Evolutionary conservation across 768 basidiomycete genomes (phyloP).

Genomic region (Tulasnella sp.): DNA sequence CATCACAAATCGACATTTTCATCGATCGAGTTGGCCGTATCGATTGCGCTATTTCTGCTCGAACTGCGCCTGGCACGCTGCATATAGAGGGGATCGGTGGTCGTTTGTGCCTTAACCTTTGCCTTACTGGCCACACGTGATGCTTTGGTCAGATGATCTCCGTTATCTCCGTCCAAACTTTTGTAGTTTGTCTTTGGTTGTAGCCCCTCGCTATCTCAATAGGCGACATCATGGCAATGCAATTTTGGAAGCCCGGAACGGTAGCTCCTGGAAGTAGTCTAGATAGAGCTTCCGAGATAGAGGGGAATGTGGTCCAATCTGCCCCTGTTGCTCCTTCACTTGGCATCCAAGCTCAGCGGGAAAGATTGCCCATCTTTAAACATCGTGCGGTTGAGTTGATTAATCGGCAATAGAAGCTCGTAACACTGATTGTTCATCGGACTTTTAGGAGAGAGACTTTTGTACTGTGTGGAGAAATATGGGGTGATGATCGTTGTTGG

Average conservation of each 20-base stretch:
- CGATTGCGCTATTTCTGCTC: too few species aligned
- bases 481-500: constrained; percentile 82
- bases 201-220: background rate
- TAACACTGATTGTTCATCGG: background rate
- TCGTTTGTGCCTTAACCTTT: too few species aligned
- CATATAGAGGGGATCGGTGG: too few species aligned
- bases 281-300: constrained; percentile 67
- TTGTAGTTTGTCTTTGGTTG: too few species aligned
- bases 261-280: constrained; percentile 72
- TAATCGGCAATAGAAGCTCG: background rate
- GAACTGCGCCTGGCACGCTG: too few species aligned
- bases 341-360: constrained; percentile 61
- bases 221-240: constrained; percentile 25
- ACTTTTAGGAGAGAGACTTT: constrained; percentile 52
- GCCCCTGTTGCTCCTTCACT: constrained; percentile 41
- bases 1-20: too few species aligned
- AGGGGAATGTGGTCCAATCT: constrained; percentile 52
- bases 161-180: too few species aligned
- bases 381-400: constrained; percentile 45
- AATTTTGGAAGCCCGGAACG: constrained; percentile 88
- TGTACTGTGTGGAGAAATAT: constrained; percentile 73
- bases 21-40: too few species aligned
- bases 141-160: too few species aligned
- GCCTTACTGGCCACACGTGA: too few species aligned
- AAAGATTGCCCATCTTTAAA: constrained; percentile 78